Percentiles rank a stretch among this genome's conserved stretches.
phyloP scores from a whole-genome alignment of 1,139 yeast genomes.

The Protomyces macrosporus region DNA sequence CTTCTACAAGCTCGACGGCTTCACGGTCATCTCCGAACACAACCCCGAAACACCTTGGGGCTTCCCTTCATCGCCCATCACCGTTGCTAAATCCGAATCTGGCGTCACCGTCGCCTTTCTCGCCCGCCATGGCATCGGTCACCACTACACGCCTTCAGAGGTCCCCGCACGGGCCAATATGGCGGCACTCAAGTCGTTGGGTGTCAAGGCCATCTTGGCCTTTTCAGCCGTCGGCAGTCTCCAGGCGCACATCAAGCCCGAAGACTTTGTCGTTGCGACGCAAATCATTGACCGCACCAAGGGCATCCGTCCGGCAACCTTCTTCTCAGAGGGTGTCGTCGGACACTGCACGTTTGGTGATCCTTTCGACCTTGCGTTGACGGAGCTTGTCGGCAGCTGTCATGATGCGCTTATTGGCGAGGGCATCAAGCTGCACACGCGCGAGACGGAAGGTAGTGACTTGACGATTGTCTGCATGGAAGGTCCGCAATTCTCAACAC shows the following conservation, averaged over 20 bases:
- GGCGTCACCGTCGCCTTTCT: conserved; percentile 90
- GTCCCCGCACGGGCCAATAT: conserved; percentile 93
- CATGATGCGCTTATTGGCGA: conserved; percentile 55
- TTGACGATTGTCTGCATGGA: conserved; percentile 92
- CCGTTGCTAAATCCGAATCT: conserved; percentile 65
- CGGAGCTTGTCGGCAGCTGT: conserved; percentile 60
- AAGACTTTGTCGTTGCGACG: conserved; percentile 91
- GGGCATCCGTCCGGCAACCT: conserved; percentile 85
- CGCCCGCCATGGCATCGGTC: conserved; percentile 90
- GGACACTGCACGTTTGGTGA: conserved; percentile 98
- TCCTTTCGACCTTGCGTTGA: conserved; percentile 55
- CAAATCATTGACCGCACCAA: conserved; percentile 96
- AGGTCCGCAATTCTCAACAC: conserved; percentile 95
- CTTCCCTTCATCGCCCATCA: conserved; percentile 85
- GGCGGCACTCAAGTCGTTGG: conserved; percentile 84
- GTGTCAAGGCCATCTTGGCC: conserved; percentile 83
- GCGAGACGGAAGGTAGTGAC: conserved; percentile 52
- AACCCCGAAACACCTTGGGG: conserved; percentile 70
- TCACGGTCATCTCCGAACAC: conserved; percentile 41
- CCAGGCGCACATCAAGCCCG: conserved; percentile 79
- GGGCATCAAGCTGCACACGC: conserved; percentile 52
- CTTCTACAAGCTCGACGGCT: conserved; percentile 75
- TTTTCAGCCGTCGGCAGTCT: conserved; percentile 96
- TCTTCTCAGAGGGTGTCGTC: conserved; percentile 86
- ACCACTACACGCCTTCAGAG: conserved; percentile 81